These are phyloP conservation scores for Termitomyces sp. DNA, from an alignment of 768 basidiomycete species.

Conservation along the genomic window DNA sequence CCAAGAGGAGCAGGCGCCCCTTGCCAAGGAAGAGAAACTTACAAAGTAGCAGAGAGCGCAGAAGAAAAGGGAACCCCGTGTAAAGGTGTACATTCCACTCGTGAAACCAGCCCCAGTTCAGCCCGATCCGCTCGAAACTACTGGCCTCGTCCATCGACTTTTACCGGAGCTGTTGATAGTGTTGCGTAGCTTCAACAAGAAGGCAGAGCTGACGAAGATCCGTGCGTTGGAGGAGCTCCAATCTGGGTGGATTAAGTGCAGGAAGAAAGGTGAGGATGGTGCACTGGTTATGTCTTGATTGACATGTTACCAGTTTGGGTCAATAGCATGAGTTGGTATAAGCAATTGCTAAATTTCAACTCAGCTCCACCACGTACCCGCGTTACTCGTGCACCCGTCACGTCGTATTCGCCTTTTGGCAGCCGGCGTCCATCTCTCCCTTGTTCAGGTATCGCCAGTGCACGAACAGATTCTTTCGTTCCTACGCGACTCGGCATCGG, in stretches of 20 bases:
- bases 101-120: conserved; percentile 71
- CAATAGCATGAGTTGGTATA: neutral
- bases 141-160: conserved; percentile 69
- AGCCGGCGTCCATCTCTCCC: conserved; percentile 58
- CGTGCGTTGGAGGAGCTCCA: conserved; percentile 86
- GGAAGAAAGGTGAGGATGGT: neutral
- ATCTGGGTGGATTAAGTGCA: conserved; percentile 57
- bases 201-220: conserved; percentile 80
- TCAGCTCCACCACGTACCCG: conserved; percentile 81
- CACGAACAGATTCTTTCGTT: conserved; percentile 50
- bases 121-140: conserved; percentile 85
- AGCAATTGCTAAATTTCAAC: neutral
- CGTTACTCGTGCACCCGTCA: conserved; percentile 77
- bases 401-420: conserved; percentile 68
- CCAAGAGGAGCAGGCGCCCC: conserved; percentile 34
- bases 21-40: conserved; percentile 46
- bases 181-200: conserved; percentile 81
- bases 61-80: conserved; percentile 70
- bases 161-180: conserved; percentile 84
- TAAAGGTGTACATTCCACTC: conserved; percentile 87
- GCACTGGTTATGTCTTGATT: conserved; percentile 37
- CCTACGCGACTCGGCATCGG: conserved; percentile 45
- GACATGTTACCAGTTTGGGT: conserved; percentile 89
- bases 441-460: conserved; percentile 50
- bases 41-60: conserved; percentile 51